Evolutionary conservation across 805 yeast genomes (phyloP), one percentile per base, ranked within the genome.

Genomic region (Kodamaea nitidulidarum): DNA sequence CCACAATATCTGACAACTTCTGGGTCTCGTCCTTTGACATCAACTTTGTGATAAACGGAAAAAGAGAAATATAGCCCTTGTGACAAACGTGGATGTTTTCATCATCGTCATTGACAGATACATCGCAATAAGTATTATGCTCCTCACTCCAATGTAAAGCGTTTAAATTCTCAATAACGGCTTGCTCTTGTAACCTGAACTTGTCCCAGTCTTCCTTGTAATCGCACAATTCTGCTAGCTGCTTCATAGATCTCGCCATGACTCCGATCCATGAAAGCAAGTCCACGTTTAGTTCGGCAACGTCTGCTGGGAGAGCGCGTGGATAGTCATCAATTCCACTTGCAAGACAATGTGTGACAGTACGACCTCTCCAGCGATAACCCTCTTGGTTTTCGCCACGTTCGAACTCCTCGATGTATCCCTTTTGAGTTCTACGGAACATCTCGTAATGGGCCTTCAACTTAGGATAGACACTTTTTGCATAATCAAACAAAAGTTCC

Each of bases 261-360:
- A 85, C 81, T 11, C 96, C 98, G 43, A 93, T 78, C 98, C 98
- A 93, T 4, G 95, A 73, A 35, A 91, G 63, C 41, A 91, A 68
- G 55, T 93, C 98, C 22, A 93, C 93, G 51, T 93, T 84, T 35
- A 93, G 68, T 61, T 93, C 98, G 1, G 95, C 95, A 29, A 81
- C 71, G 58, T 88, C 96, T 2, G 95, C 91, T 5, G 75, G 77
- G 18, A 68, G 65, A 1, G 88, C 82, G 45, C 98, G 76, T 25
- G 98, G 98, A 54, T 90, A 93, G 56, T 93, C 98, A 60, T 93
- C 98, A 26, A 93, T 59, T 0, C 98, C 98, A 60, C 95, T 83
- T 7, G 98, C 93, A 38, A 91, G 69, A 56, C 95, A 85, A 52
- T 87, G 96, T 3, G 81, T 75, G 15, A 71, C 66, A 0, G 96